Conservation (phyloP, 495 filamentous ascomycete species). For the Collariella sp. region DNA sequence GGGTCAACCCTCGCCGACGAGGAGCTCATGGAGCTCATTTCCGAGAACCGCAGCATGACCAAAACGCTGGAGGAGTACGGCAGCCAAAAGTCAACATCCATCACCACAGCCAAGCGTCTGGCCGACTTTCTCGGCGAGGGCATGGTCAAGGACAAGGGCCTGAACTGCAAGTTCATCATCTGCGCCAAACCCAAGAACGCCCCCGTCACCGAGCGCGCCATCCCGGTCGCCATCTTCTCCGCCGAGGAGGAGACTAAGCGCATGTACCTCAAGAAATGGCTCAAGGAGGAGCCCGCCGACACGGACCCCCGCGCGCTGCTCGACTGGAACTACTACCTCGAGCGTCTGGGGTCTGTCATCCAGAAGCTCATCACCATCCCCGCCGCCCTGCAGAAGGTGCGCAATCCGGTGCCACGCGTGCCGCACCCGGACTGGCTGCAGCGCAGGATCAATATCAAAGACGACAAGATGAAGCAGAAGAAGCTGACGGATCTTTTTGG, state of each 20-base stretch:
- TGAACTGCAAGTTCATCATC: constrained; percentile 99
- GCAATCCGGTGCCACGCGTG: constrained; percentile 88
- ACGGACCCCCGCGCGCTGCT: constrained; percentile 85
- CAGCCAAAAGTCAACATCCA: constrained; percentile 90
- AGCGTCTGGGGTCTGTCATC: constrained; percentile 89
- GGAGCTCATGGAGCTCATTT: constrained; percentile 97
- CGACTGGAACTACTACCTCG: constrained; percentile 94
- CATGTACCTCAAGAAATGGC: constrained; percentile 86
- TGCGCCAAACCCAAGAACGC: constrained; percentile 77
- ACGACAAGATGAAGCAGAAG: constrained; percentile 95
- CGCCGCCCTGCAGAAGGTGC: constrained; percentile 86
- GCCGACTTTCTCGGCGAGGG: constrained; percentile 96
- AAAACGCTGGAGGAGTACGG: constrained; percentile 97
- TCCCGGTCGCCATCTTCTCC: constrained; percentile 95
- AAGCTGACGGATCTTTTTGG: constrained; percentile 93
- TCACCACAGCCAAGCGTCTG: constrained; percentile 91
- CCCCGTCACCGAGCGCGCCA: constrained; percentile 87
- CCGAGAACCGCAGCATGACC: constrained; percentile 93
- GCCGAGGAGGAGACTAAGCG: constrained; percentile 81
- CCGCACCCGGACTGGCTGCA: constrained; percentile 96
- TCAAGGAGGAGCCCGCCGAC: constrained; percentile 85
- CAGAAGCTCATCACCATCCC: constrained; percentile 99
- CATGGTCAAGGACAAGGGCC: constrained; percentile 97
- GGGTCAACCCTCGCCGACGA: constrained; percentile 87
- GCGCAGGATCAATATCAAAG: constrained; percentile 82